phyloP scores from a whole-genome alignment of 2,329 filamentous ascomycete species.

The Byssothecium circinans region DNA sequence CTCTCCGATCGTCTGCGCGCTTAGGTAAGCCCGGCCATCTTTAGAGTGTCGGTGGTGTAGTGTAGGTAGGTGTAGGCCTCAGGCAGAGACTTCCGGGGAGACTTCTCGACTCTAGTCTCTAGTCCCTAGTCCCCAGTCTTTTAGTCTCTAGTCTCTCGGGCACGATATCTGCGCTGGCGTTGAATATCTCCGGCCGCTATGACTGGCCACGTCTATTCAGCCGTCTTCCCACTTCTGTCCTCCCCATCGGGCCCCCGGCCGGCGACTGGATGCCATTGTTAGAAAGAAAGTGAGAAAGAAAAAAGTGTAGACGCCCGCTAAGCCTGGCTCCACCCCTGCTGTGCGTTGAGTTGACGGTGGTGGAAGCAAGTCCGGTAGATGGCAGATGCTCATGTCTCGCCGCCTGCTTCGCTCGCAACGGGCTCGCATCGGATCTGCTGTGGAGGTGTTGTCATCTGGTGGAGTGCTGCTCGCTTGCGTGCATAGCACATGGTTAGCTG shows the following conservation, averaged over 20 bases:
- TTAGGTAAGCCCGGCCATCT: no score
- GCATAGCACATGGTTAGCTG: constrained; percentile 23
- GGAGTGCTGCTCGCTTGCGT: constrained; percentile 38
- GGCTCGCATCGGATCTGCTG: constrained; percentile 4
- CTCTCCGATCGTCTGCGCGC: constrained; percentile 31
- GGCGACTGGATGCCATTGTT: constrained; percentile 30
- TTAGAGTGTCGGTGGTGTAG: neutral
- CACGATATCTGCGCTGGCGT: constrained; percentile 21
- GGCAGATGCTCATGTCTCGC: neutral
- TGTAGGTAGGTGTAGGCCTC: neutral
- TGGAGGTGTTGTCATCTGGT: constrained; percentile 8
- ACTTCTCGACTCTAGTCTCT: no score
- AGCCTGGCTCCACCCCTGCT: constrained; percentile 25
- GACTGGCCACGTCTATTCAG: constrained; percentile 37
- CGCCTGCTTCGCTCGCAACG: constrained; percentile 1
- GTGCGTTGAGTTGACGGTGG: neutral
- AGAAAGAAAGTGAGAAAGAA: constrained; percentile 19
- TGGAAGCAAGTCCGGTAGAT: neutral
- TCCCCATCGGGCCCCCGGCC: constrained; percentile 42
- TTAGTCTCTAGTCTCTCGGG: no score
- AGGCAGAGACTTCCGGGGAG: neutral
- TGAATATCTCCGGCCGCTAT: constrained; percentile 36
- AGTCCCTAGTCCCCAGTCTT: no score
- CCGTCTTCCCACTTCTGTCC: no score
- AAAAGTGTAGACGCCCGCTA: constrained; percentile 39